Evolutionary conservation across 2,329 filamentous ascomycete genomes (phyloP), one percentile per base, ranked within the genome.

Genomic region (Monosporascus sp.): DNA sequence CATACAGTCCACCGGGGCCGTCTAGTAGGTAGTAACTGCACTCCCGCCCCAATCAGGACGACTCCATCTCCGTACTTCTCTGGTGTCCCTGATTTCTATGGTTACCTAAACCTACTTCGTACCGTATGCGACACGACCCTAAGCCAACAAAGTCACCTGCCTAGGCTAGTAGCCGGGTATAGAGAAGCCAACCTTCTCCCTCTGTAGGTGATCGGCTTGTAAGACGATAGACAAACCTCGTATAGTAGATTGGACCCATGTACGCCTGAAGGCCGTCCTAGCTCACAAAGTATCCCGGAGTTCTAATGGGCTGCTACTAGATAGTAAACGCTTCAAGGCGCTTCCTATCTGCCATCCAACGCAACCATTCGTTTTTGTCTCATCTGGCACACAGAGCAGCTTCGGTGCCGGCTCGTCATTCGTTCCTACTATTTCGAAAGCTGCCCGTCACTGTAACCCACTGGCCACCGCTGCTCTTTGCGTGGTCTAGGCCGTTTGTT

Each of bases 361-460:
- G 60, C 55, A 57, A 63, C 61, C 58, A 57, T 53, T 59, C 58
- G 48, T 56, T 54, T 55, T 59, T 55, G 46, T 54, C 22, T n/a
- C 43, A n/a, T 28, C 43, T 15, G 40, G 40, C 40, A 43, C 14
- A 28, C 43, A 15, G 26, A 24, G 7, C 7, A 46, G 43, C 43
- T 28, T 22, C 22, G 22, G 43, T 26, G 9, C 43, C 43, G 17
- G 43, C 17, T 52, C 59, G 52, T 56, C 61, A 58, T 56, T 66
- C 55, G 54, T 55, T 64, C 58, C 56, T 58, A 46, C 24, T 28
- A 62, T 62, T 62, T 60, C 62, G 58, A 58, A 61, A 56, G 59
- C 58, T 55, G 52, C 55, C 60, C 57, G 55, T 24, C 63, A 58
- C 57, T 64, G 61, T 65, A 66, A 66, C 63, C 63, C 60, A 57